Evolutionary conservation across 2,329 filamentous ascomycete species (phyloP).

Genomic region (Hyphodiscus sp.): DNA sequence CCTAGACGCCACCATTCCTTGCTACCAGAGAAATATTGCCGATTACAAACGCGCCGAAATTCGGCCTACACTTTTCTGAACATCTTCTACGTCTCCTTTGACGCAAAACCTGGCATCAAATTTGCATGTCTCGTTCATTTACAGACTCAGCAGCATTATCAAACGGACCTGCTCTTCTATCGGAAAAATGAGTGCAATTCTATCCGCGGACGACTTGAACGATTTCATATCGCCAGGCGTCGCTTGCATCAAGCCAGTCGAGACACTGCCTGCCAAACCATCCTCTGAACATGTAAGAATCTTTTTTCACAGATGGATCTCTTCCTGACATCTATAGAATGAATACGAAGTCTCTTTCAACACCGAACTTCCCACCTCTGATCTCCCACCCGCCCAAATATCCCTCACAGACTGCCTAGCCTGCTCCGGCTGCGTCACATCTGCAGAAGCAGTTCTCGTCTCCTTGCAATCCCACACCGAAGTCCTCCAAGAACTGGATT

Average conservation of each 20-base stretch:
- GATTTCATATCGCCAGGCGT: slow-evolving; percentile 98
- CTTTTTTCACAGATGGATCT: not conserved
- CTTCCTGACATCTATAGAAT: slow-evolving; percentile 14
- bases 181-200: slow-evolving; percentile 81
- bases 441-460: slow-evolving; percentile 93
- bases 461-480: slow-evolving; percentile 91
- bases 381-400: slow-evolving; percentile 73
- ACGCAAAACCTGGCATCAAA: not conserved
- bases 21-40: not conserved
- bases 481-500: slow-evolving; percentile 76
- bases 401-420: slow-evolving; percentile 96
- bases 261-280: slow-evolving; percentile 69
- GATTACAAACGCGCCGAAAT: not conserved
- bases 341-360: slow-evolving; percentile 87
- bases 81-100: not conserved
- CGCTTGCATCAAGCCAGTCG: slow-evolving; percentile 95
- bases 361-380: slow-evolving; percentile 58
- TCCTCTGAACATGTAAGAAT: slow-evolving; percentile 37
- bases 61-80: not conserved
- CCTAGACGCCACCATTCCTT: not conserved
- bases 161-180: slow-evolving; percentile 9
- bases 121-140: not conserved
- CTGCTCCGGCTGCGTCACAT: slow-evolving; percentile 95
- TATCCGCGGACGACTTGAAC: slow-evolving; percentile 94
- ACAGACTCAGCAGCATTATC: not conserved